Conservation (phyloP, 1,284 basidiomycete genomes). For the Naganishia sp. region DNA sequence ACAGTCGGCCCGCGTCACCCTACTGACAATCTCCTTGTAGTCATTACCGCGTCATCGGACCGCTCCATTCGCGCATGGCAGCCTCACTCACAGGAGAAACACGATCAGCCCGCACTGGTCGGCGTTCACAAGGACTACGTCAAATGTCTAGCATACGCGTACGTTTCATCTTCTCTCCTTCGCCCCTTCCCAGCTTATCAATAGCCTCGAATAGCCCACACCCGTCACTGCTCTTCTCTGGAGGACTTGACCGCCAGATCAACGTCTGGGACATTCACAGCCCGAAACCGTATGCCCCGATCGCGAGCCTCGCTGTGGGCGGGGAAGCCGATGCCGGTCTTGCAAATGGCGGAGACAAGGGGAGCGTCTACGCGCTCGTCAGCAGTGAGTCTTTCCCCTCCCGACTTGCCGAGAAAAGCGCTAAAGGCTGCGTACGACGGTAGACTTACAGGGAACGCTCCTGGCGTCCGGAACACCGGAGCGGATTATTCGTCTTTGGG, state of each 20-base stretch:
- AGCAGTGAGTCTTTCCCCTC: slow-evolving; percentile 50
- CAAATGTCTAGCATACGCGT: slow-evolving; percentile 77
- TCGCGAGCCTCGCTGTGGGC: slow-evolving; percentile 43
- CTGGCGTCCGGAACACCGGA: slow-evolving; percentile 91
- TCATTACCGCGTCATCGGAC: slow-evolving; percentile 93
- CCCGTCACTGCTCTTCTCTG: slow-evolving; percentile 84
- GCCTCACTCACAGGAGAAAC: slow-evolving; percentile 68
- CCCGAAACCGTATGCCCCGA: slow-evolving; percentile 48
- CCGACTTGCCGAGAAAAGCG: slow-evolving; percentile 9
- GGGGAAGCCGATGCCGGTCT: slow-evolving; percentile 37
- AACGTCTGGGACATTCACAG: slow-evolving; percentile 88
- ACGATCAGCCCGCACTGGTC: slow-evolving; percentile 64
- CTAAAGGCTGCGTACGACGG: slow-evolving; percentile 55
- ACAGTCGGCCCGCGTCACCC: neutral
- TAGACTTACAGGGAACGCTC: slow-evolving; percentile 66
- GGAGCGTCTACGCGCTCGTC: slow-evolving; percentile 76
- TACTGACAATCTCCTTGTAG: slow-evolving; percentile 49
- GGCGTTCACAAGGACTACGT: slow-evolving; percentile 94
- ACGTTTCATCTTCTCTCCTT: slow-evolving; percentile 8
- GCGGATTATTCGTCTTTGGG: slow-evolving; percentile 86
- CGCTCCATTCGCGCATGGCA: slow-evolving; percentile 93
- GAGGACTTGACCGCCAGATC: slow-evolving; percentile 89
- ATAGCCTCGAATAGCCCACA: slow-evolving; percentile 59
- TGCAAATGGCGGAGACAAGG: slow-evolving; percentile 64
- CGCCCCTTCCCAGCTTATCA: neutral